phyloP scores from a whole-genome alignment of 164 flowering plant species.

The Kingdonia uniflora region DNA sequence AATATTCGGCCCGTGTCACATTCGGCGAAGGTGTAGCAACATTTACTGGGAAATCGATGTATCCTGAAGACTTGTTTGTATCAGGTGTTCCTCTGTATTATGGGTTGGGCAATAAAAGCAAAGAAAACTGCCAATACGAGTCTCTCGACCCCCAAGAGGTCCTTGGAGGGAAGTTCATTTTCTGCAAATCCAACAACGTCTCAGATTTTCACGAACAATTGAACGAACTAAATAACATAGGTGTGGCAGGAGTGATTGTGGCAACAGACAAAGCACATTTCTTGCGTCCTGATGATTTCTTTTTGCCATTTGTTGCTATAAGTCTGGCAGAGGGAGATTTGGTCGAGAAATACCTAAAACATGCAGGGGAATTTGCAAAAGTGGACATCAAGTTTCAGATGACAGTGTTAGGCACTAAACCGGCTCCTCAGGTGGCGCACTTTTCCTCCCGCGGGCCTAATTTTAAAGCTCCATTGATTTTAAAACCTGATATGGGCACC shows the following conservation, averaged over 20 bases:
- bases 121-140: conserved; percentile 13
- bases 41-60: conserved; percentile 20
- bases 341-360: background rate
- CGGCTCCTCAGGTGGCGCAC: conserved; percentile 15
- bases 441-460: conserved; percentile 16
- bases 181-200: conserved; percentile 14
- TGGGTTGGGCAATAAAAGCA: conserved; percentile 22
- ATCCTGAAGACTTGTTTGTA: conserved; percentile 22
- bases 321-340: background rate
- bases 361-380: background rate
- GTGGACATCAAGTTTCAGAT: conserved; percentile 11
- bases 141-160: conserved; percentile 22
- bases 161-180: conserved; percentile 22
- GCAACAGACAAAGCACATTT: conserved; percentile 10
- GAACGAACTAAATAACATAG: conserved; percentile 10
- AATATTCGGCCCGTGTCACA: conserved; percentile 6
- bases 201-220: conserved; percentile 1
- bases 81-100: conserved; percentile 19
- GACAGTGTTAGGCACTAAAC: conserved; percentile 7
- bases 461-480: conserved; percentile 4
- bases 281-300: background rate
- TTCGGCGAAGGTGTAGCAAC: conserved; percentile 13
- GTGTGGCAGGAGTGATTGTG: conserved; percentile 23
- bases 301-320: conserved; percentile 2
- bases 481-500: conserved; percentile 14